These are phyloP conservation scores for Fusarium sp. DNA, from an alignment of 2,329 filamentous ascomycete genomes.

Conservation along the genomic window DNA sequence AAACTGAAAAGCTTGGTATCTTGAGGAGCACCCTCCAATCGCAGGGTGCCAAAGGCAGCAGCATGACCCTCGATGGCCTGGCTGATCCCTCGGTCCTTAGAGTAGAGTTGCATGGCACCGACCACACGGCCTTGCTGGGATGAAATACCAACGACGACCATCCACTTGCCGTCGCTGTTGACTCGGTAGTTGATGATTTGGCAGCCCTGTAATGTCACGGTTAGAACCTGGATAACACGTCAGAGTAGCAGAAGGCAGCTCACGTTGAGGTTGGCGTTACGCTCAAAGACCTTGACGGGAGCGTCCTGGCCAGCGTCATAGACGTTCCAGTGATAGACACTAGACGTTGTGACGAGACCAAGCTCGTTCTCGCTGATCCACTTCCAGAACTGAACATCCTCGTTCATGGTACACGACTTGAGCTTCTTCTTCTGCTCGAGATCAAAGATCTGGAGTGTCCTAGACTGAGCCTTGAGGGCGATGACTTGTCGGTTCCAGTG, in stretches of 20 bases:
- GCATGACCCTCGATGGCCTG: slow-evolving; percentile 98
- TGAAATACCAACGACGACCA: slow-evolving; percentile 96
- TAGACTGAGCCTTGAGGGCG: slow-evolving; percentile 91
- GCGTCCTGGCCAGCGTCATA: slow-evolving; percentile 83
- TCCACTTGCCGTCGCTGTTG: slow-evolving; percentile 97
- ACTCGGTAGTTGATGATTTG: slow-evolving; percentile 99
- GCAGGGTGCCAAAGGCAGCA: slow-evolving; percentile 90
- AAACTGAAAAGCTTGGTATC: slow-evolving; percentile 98
- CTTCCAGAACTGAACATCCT: slow-evolving; percentile 99
- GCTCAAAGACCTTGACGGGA: slow-evolving; percentile 93
- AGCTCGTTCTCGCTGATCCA: slow-evolving; percentile 94
- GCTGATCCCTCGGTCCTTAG: slow-evolving; percentile 94
- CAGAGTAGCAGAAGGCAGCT: slow-evolving; percentile 49
- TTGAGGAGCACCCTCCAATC: slow-evolving; percentile 87
- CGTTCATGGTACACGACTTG: slow-evolving; percentile 95
- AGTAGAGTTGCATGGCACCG: slow-evolving; percentile 97
- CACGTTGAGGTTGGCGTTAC: slow-evolving; percentile 89
- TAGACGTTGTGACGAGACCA: slow-evolving; percentile 89
- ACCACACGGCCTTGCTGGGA: slow-evolving; percentile 93
- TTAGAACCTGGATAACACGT: slow-evolving; percentile 26
- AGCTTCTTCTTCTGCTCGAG: slow-evolving; percentile 92
- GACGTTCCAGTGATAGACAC: slow-evolving; percentile 98
- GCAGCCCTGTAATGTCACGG: slow-evolving; percentile 72
- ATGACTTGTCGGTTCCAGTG: slow-evolving; percentile 98
- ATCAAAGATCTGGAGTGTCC: slow-evolving; percentile 98